These are phyloP conservation scores for Podaxis carcinomalis DNA, from an alignment of 768 basidiomycete species.

Conservation along the genomic window DNA sequence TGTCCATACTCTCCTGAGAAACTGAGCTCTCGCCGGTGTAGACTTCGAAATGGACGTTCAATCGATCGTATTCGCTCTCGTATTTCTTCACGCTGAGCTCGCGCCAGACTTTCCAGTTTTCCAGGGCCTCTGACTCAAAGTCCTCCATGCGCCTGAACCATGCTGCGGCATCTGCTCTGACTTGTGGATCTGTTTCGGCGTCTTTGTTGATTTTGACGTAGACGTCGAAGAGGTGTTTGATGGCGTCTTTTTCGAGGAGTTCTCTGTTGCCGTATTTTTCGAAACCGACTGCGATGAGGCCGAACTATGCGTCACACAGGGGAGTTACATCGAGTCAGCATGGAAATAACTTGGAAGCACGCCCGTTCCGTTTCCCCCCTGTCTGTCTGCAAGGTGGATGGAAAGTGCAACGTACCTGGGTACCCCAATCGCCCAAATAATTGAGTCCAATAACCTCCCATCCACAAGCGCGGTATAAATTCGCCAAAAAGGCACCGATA, in stretches of 20 bases:
- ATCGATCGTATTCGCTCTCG: slow-evolving; percentile 76
- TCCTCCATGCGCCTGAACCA: slow-evolving; percentile 97
- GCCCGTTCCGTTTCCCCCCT: too few relatives aligned
- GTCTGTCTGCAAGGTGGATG: neutral
- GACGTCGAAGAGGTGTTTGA: slow-evolving; percentile 91
- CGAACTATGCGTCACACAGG: neutral
- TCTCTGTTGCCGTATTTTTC: slow-evolving; percentile 88
- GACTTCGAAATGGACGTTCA: slow-evolving; percentile 89
- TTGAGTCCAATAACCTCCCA: slow-evolving; percentile 92
- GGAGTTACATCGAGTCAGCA: too few relatives aligned
- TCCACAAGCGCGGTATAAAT: slow-evolving; percentile 87
- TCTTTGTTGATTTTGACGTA: slow-evolving; percentile 73
- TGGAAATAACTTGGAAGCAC: too few relatives aligned
- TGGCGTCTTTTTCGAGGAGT: slow-evolving; percentile 80
- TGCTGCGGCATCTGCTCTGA: slow-evolving; percentile 71
- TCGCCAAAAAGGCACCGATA: slow-evolving; percentile 91
- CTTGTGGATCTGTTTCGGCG: slow-evolving; percentile 63
- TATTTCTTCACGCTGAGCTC: slow-evolving; percentile 89
- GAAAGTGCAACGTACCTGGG: slow-evolving; percentile 58
- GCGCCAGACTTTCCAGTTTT: slow-evolving; percentile 92
- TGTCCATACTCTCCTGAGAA: slow-evolving; percentile 66
- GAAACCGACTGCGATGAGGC: slow-evolving; percentile 21
- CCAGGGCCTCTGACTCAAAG: slow-evolving; percentile 78
- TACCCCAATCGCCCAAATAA: slow-evolving; percentile 98
- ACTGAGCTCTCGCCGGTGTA: slow-evolving; percentile 91